Percentiles rank a stretch among this genome's conserved stretches.
Conservation (phyloP, 108 stramenopile genomes). For the Skeletonema grethae region DNA sequence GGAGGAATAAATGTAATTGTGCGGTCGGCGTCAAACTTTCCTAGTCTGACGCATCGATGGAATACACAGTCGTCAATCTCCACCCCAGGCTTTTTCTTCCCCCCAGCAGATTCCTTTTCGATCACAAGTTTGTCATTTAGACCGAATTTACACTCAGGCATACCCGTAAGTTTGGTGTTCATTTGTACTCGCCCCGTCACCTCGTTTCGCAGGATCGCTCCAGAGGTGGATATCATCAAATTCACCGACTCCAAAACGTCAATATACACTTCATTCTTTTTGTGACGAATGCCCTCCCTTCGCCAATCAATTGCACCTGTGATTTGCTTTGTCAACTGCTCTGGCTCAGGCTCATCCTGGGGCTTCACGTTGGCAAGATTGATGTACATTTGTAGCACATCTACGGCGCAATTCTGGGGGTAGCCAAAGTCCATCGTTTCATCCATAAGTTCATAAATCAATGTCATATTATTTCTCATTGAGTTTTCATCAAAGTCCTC, state of each 20-base stretch:
- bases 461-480: slow-evolving; percentile 97
- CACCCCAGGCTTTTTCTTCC: slow-evolving; percentile 83
- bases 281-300: slow-evolving; percentile 97
- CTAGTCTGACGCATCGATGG: slow-evolving; percentile 96
- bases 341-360: slow-evolving; percentile 80
- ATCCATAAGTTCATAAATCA: slow-evolving; percentile 99
- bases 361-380: slow-evolving; percentile 91
- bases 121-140: slow-evolving; percentile 99
- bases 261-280: slow-evolving; percentile 99
- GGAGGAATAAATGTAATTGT: slow-evolving; percentile 99
- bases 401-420: slow-evolving; percentile 98
- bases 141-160: slow-evolving; percentile 98
- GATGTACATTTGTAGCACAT: slow-evolving; percentile 96
- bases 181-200: slow-evolving; percentile 96
- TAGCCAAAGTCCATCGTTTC: slow-evolving; percentile 99
- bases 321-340: slow-evolving; percentile 92
- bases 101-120: slow-evolving; percentile 90
- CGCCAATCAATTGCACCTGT: slow-evolving; percentile 99
- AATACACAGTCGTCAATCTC: slow-evolving; percentile 99
- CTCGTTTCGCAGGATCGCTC: slow-evolving; percentile 90
- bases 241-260: slow-evolving; percentile 98
- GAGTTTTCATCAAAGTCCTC: slow-evolving; percentile 96
- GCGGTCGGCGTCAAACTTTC: slow-evolving; percentile 99
- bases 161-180: slow-evolving; percentile 98
- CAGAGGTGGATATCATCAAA: slow-evolving; percentile 92